Percentiles rank a stretch among this genome's conserved stretches.
Conservation (phyloP, 164 flowering plant species). For the Liquidambar formosana region DNA sequence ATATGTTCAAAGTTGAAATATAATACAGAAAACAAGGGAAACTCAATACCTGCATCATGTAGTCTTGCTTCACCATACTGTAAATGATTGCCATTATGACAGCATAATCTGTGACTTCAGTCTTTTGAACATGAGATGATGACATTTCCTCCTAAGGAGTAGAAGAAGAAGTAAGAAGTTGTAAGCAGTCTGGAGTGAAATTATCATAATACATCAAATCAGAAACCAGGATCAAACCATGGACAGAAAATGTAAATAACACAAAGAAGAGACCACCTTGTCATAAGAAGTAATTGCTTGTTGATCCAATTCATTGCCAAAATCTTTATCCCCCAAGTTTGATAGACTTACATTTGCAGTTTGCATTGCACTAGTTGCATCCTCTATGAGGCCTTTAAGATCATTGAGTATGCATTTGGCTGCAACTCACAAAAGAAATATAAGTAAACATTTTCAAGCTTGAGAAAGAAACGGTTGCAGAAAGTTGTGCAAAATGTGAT, state of each 20-base stretch:
- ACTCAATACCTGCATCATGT: conserved; percentile 66
- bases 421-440: conserved; percentile 24
- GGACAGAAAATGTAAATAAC: background rate
- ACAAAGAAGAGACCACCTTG: conserved; percentile 15
- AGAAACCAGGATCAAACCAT: background rate
- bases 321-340: conserved; percentile 15
- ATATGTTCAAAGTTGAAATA: no score
- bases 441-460: background rate
- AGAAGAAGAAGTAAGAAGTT: background rate
- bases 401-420: conserved; percentile 49
- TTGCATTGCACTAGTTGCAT: conserved; percentile 28
- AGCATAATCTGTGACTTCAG: conserved; percentile 45
- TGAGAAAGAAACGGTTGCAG: background rate
- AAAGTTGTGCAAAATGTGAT: no score
- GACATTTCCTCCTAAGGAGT: conserved; percentile 35
- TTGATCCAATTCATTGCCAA: conserved; percentile 16
- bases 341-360: conserved; percentile 18
- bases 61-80: conserved; percentile 71
- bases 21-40: no score
- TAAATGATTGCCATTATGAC: conserved; percentile 52
- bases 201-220: background rate
- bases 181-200: background rate
- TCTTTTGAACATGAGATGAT: conserved; percentile 20
- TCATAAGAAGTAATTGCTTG: conserved; percentile 16
- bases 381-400: conserved; percentile 47